Conservation (phyloP, 306 rosid species). For the Ceratonia siliqua region DNA sequence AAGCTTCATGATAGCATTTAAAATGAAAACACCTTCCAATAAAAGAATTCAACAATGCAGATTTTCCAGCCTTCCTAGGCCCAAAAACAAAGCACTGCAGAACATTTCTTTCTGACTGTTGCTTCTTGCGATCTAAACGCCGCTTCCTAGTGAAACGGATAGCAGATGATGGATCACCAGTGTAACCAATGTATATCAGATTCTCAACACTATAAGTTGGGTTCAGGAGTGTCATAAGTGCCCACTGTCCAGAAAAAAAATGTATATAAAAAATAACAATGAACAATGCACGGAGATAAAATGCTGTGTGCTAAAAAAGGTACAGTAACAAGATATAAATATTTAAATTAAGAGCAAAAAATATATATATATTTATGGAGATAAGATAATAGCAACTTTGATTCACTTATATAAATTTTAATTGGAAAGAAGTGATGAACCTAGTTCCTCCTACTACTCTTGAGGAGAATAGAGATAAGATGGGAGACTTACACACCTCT, state of each 20-base stretch:
- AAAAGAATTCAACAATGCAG: slow-evolving; percentile 80
- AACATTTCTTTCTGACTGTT: slow-evolving; percentile 77
- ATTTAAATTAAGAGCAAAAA: not conserved
- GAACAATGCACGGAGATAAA: not conserved
- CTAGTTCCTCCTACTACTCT: not conserved
- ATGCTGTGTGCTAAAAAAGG: not conserved
- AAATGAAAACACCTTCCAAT: slow-evolving; percentile 51
- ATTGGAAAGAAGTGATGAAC: not conserved
- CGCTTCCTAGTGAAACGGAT: slow-evolving; percentile 79
- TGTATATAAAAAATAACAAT: not conserved
- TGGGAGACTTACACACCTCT: slow-evolving; percentile 12
- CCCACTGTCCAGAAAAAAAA: slow-evolving; percentile 59
- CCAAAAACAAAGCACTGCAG: slow-evolving; percentile 96
- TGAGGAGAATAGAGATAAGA: not conserved
- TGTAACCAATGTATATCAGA: slow-evolving; percentile 85
- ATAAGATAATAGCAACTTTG: not conserved
- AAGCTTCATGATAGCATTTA: not conserved
- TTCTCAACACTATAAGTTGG: slow-evolving; percentile 84
- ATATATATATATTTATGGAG: not conserved
- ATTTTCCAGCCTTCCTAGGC: slow-evolving; percentile 90
- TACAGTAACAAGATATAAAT: not conserved
- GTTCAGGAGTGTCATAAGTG: slow-evolving; percentile 85
- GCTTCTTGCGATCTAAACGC: slow-evolving; percentile 86
- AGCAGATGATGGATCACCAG: slow-evolving; percentile 74
- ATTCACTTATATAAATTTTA: not conserved